phyloP scores from a whole-genome alignment of 2,329 filamentous ascomycete species.

The Epicoccum sorghinum region DNA sequence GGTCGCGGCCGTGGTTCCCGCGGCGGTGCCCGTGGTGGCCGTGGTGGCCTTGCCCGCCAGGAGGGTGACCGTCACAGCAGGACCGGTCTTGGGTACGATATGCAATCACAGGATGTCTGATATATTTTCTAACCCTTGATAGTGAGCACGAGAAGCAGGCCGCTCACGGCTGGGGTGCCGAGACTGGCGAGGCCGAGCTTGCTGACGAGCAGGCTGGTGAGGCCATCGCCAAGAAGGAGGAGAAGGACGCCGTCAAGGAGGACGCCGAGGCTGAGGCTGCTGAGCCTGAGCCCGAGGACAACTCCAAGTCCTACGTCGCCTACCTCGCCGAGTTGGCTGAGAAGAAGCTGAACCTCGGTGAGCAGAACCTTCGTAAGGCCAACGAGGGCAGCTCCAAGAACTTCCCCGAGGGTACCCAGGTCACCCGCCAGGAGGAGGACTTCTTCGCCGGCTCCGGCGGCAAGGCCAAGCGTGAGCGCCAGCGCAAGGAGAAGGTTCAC shows the following conservation, averaged over 20 bases:
- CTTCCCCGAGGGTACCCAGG: slow-evolving; percentile 80
- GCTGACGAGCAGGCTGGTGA: slow-evolving; percentile 92
- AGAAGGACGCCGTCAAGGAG: slow-evolving; percentile 64
- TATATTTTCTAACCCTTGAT: slow-evolving; percentile 22
- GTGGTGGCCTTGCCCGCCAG: slow-evolving; percentile 38
- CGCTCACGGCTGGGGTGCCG: slow-evolving; percentile 86
- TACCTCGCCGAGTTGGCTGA: slow-evolving; percentile 79
- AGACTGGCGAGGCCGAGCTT: slow-evolving; percentile 81
- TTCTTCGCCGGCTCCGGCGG: slow-evolving; percentile 76
- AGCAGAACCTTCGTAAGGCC: slow-evolving; percentile 78
- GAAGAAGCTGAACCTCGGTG: slow-evolving; percentile 76
- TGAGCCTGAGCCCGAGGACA: slow-evolving; percentile 72
- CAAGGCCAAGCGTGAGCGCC: slow-evolving; percentile 83
- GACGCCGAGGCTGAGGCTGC: slow-evolving; percentile 51
- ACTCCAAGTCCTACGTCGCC: slow-evolving; percentile 86
- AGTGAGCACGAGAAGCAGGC: slow-evolving; percentile 87
- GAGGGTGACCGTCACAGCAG: slow-evolving; percentile 69
- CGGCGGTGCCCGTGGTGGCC: slow-evolving; percentile 54
- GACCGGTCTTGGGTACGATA: slow-evolving; percentile 63
- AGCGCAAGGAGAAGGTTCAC: slow-evolving; percentile 89
- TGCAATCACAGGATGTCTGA: neutral
- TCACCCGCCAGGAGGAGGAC: slow-evolving; percentile 64
- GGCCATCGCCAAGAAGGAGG: slow-evolving; percentile 83
- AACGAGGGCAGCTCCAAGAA: slow-evolving; percentile 97
- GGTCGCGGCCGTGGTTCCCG: slow-evolving; percentile 57